These are phyloP conservation scores for Orbilia javanica DNA, from an alignment of 2,329 filamentous ascomycete species.

Conservation along the genomic window DNA sequence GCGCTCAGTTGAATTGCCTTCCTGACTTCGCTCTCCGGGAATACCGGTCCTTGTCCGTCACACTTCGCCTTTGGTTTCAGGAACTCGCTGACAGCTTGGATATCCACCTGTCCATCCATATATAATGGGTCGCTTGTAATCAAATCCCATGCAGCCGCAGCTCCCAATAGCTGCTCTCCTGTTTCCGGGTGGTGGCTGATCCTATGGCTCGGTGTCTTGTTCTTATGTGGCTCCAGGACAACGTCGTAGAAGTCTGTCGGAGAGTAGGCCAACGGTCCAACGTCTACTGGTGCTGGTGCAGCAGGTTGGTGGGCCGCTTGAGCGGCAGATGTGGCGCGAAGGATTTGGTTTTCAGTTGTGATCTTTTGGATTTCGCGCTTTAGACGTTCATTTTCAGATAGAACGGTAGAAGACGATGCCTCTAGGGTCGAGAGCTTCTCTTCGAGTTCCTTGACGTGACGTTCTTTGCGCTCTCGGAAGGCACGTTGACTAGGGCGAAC, in stretches of 20 bases:
- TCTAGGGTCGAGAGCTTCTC: conserved; percentile 83
- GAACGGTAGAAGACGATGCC: conserved; percentile 77
- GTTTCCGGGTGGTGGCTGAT: conserved; percentile 74
- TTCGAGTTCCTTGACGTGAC: conserved; percentile 92
- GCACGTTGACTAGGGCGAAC: conserved; percentile 80
- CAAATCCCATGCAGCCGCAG: conserved; percentile 87
- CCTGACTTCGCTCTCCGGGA: conserved; percentile 80
- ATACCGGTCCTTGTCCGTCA: conserved; percentile 89
- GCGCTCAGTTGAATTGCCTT: conserved; percentile 83
- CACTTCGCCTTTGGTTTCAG: conserved; percentile 82
- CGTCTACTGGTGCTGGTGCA: conserved; percentile 68
- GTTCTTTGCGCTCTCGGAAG: conserved; percentile 95
- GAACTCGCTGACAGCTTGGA: conserved; percentile 82
- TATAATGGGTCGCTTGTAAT: conserved; percentile 85
- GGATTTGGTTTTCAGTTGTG: conserved; percentile 90
- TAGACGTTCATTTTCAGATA: conserved; percentile 86
- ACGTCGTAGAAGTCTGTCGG: conserved; percentile 79
- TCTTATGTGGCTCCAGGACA: conserved; percentile 73
- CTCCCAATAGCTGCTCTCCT: conserved; percentile 78
- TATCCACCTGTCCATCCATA: conserved; percentile 81
- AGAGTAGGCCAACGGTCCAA: conserved; percentile 78
- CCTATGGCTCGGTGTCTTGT: conserved; percentile 76
- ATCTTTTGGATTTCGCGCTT: conserved; percentile 86
- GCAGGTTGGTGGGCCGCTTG: conserved; percentile 67
- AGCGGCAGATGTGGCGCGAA: conserved; percentile 78